phyloP scores from a whole-genome alignment of 2,329 filamentous ascomycete species.

The Trichothecium roseum region DNA sequence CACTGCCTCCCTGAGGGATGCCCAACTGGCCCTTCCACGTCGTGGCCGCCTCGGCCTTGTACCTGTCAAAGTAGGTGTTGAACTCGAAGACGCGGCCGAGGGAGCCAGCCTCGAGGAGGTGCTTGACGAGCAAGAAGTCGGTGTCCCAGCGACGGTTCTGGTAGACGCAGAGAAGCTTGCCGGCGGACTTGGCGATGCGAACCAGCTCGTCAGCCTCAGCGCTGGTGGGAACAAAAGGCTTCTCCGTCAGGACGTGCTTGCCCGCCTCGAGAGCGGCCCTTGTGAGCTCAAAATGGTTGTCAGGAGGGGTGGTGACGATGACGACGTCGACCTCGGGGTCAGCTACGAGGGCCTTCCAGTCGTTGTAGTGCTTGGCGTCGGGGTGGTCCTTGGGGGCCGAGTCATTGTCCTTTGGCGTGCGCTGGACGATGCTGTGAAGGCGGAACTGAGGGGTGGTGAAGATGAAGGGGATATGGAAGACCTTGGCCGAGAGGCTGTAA shows the following conservation, averaged over 20 bases:
- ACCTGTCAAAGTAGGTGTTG: constrained; percentile 72
- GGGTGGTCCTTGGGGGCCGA: constrained; percentile 63
- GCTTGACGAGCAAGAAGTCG: constrained; percentile 61
- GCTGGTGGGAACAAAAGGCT: constrained; percentile 67
- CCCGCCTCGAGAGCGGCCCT: constrained; percentile 55
- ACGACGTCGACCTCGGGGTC: constrained; percentile 59
- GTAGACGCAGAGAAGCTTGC: constrained; percentile 54
- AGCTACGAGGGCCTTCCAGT: constrained; percentile 49
- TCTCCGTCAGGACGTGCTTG: constrained; percentile 75
- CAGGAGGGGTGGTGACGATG: constrained; percentile 60
- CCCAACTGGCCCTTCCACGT: constrained; percentile 57
- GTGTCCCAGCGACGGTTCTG: constrained; percentile 71
- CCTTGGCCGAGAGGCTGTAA: constrained; percentile 56
- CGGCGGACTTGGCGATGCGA: constrained; percentile 37
- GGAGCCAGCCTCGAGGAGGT: constrained; percentile 46
- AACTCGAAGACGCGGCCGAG: constrained; percentile 69
- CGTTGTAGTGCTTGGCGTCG: constrained; percentile 51
- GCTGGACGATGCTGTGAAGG: constrained; percentile 68
- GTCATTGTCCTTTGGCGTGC: constrained; percentile 51
- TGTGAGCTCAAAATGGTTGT: constrained; percentile 57
- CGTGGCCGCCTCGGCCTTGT: constrained; percentile 46
- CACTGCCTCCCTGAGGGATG: constrained; percentile 53
- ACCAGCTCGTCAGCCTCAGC: constrained; percentile 57
- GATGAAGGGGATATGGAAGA: constrained; percentile 79
- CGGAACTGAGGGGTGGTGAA: constrained; percentile 50